These are phyloP conservation scores for Solanum pinnatisectum DNA, from an alignment of 257 asterid genomes.

Conservation along the genomic window DNA sequence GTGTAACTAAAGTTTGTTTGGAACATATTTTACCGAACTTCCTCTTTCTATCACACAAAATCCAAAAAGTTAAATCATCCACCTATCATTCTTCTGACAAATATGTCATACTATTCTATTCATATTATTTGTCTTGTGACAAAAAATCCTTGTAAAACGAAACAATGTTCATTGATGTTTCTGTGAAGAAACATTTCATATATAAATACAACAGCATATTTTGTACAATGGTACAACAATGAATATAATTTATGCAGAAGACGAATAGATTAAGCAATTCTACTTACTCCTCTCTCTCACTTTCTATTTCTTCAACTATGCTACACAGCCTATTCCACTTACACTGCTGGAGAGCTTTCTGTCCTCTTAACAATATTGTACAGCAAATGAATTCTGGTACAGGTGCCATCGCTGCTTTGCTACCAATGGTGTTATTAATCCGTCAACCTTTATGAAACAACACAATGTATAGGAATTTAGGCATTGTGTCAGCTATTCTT, in stretches of 20 bases:
- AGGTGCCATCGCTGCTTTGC: neutral
- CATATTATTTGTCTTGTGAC: neutral
- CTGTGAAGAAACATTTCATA: neutral
- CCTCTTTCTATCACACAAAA: neutral
- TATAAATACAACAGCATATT: neutral
- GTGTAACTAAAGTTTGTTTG: neutral
- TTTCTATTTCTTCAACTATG: neutral
- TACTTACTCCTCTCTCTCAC: neutral
- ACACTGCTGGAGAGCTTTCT: neutral
- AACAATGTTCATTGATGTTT: neutral
- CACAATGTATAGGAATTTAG: neutral
- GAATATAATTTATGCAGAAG: neutral
- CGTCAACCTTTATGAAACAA: neutral
- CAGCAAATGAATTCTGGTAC: neutral
- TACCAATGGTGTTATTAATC: neutral
- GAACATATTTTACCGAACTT: neutral
- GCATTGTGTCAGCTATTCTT: conserved; percentile 4
- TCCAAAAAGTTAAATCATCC: neutral
- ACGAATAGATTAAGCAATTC: neutral
- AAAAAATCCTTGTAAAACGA: neutral
- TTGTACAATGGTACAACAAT: neutral
- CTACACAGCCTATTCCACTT: neutral
- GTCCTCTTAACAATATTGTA: neutral
- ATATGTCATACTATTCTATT: neutral
- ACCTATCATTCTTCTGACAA: neutral